Conservation (phyloP, 768 basidiomycete species). For the Rhodotorula paludigena region DNA sequence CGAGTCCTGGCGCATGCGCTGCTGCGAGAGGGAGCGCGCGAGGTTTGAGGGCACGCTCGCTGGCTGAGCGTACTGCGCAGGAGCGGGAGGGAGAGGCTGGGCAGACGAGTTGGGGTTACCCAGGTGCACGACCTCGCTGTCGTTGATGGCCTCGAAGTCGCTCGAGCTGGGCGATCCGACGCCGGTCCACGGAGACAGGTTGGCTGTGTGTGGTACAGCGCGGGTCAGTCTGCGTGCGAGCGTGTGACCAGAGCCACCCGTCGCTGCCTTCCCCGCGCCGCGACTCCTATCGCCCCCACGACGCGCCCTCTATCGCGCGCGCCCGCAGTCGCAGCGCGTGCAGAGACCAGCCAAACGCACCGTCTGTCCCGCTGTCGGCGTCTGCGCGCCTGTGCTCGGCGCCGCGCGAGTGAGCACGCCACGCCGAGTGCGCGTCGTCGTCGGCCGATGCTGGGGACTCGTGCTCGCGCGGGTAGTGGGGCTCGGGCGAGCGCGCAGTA, state of each 20-base stretch:
- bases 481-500: too few species aligned
- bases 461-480: too few species aligned
- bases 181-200: slow-evolving; percentile 19
- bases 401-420: neutral
- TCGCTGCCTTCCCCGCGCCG: too few species aligned
- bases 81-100: too few species aligned
- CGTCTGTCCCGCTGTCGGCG: neutral
- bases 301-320: too few species aligned
- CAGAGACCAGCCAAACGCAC: neutral
- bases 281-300: too few species aligned
- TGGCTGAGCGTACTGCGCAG: neutral
- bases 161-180: slow-evolving; percentile 15
- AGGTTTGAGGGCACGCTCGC: neutral
- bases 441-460: neutral
- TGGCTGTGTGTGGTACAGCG: neutral
- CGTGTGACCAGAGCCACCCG: too few species aligned
- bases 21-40: slow-evolving; percentile 1
- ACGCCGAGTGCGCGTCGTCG: neutral
- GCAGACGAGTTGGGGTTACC: neutral
- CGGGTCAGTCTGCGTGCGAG: too few species aligned
- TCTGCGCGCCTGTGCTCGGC: neutral
- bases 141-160: slow-evolving; percentile 32
- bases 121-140: neutral
- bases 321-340: neutral
- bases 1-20: neutral